Conservation (phyloP, 1,139 yeast genomes). For the Suhomyces coccinellae region DNA sequence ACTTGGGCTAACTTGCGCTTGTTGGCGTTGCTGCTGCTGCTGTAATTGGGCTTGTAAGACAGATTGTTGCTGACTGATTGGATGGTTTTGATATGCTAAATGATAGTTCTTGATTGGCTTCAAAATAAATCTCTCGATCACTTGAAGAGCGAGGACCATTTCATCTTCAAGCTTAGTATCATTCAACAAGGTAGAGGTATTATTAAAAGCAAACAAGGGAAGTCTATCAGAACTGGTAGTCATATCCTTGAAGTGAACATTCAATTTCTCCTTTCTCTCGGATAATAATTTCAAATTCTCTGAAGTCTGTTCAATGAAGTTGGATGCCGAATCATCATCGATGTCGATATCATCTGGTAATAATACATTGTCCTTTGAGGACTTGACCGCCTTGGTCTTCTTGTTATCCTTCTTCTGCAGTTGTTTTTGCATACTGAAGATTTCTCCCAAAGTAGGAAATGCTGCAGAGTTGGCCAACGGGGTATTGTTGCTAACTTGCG, state of each 20-base stretch:
- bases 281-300: constrained; percentile 35
- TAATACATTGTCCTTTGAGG: constrained; percentile 28
- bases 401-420: constrained; percentile 33
- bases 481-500: constrained; percentile 37
- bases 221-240: constrained; percentile 22
- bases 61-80: constrained; percentile 42
- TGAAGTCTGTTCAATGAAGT: constrained; percentile 39
- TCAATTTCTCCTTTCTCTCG: constrained; percentile 33
- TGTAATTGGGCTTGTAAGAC: constrained; percentile 27
- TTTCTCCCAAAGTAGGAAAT: constrained; percentile 74
- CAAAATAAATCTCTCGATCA: constrained; percentile 43
- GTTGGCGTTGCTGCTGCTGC: constrained; percentile 20
- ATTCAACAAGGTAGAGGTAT: constrained; percentile 19
- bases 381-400: constrained; percentile 28
- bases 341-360: constrained; percentile 43
- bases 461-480: constrained; percentile 56
- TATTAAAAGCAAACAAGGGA: constrained; percentile 43
- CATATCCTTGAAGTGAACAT: constrained; percentile 34
- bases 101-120: constrained; percentile 50
- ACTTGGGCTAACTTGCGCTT: constrained; percentile 18
- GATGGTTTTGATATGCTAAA: constrained; percentile 50
- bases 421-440: constrained; percentile 46
- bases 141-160: constrained; percentile 39
- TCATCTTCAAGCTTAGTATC: constrained; percentile 39
- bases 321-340: constrained; percentile 39